A percentile compares a stretch with the other conserved stretches of the same genome.
phyloP scores from a whole-genome alignment of 2,329 filamentous ascomycete species.

The Trichoderma guizhouense region DNA sequence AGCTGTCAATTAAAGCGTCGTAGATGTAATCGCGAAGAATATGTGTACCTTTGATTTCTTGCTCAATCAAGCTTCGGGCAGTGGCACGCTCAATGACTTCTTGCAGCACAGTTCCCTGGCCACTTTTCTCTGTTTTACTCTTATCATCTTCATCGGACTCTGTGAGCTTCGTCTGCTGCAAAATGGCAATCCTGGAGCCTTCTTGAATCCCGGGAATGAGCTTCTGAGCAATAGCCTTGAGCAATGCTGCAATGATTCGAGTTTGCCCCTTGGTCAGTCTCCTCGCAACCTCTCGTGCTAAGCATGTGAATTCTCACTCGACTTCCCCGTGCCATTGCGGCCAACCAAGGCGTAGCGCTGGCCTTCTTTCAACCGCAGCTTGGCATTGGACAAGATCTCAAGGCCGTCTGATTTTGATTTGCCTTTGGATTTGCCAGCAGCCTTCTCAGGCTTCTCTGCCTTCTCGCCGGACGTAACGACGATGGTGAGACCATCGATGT shows the following conservation, averaged over 20 bases:
- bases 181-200: constrained; percentile 60
- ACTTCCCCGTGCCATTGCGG: constrained; percentile 80
- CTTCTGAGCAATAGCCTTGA: constrained; percentile 73
- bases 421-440: constrained; percentile 50
- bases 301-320: constrained; percentile 49
- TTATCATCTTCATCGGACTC: constrained; percentile 32
- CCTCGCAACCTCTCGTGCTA: background rate
- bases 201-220: constrained; percentile 73
- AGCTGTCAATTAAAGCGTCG: constrained; percentile 21
- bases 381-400: constrained; percentile 70
- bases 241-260: constrained; percentile 48
- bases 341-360: constrained; percentile 75
- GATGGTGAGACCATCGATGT: constrained; percentile 71
- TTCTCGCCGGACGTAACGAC: constrained; percentile 51
- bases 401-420: constrained; percentile 44
- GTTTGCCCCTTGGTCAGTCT: background rate
- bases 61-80: constrained; percentile 53
- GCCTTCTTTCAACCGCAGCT: constrained; percentile 68
- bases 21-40: background rate
- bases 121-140: constrained; percentile 6
- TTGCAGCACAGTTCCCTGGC: constrained; percentile 53
- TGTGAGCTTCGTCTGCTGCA: constrained; percentile 60
- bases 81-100: constrained; percentile 63
- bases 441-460: constrained; percentile 16
- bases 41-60: constrained; percentile 56